Conservation (phyloP, 75 land plant species). For the Picea glauca region DNA sequence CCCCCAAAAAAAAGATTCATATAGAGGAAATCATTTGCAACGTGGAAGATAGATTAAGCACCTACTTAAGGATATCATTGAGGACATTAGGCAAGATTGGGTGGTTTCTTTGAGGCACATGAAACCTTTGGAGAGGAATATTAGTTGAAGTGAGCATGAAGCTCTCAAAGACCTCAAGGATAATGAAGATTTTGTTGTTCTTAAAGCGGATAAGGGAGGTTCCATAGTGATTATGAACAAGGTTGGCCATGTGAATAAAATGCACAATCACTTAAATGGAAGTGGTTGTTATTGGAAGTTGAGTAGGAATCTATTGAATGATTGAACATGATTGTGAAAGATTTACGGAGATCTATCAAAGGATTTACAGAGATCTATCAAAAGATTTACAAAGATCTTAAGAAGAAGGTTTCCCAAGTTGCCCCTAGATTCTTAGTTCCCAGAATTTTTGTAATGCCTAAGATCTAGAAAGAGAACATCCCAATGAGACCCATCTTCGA, state of each 20-base stretch:
- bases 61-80: background rate
- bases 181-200: background rate
- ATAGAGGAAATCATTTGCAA: background rate
- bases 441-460: background rate
- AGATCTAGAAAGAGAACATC: background rate
- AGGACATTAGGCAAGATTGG: background rate
- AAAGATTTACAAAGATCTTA: background rate
- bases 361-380: too few species aligned
- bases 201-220: background rate
- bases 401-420: background rate
- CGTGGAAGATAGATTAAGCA: background rate
- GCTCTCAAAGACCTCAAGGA: background rate
- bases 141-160: background rate
- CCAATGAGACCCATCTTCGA: too few species aligned
- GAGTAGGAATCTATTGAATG: background rate
- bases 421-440: background rate
- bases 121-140: background rate
- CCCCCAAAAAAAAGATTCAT: background rate
- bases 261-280: background rate
- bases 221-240: background rate
- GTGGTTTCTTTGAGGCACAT: background rate
- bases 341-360: background rate
- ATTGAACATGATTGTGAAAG: background rate
- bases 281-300: background rate
- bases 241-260: background rate